Evolutionary conservation across 2,329 filamentous ascomycete genomes (phyloP).

Genomic region (Pseudovirgaria hyperparasitica): DNA sequence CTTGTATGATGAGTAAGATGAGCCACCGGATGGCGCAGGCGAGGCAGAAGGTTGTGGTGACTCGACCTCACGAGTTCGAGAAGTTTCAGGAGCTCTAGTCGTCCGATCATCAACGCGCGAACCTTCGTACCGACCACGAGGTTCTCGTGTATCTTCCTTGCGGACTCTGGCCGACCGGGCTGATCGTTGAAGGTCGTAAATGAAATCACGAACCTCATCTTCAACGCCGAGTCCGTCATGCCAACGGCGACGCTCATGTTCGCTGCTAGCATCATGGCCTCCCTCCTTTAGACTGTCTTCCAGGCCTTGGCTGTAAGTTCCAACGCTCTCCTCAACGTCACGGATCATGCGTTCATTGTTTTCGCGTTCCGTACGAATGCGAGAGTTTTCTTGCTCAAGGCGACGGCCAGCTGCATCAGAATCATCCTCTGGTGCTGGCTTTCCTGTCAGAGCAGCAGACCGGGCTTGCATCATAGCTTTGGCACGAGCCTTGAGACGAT

Average conservation of each 20-base stretch:
- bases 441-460: conserved; percentile 81
- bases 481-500: conserved; percentile 85
- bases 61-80: conserved; percentile 28
- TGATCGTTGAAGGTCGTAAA: conserved; percentile 84
- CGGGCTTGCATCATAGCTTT: conserved; percentile 99
- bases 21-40: conserved; percentile 41
- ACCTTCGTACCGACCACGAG: conserved; percentile 22
- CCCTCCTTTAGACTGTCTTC: conserved; percentile 82
- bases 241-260: conserved; percentile 89
- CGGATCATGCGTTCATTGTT: conserved; percentile 93
- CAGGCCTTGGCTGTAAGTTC: conserved; percentile 71
- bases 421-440: conserved; percentile 58
- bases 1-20: conserved; percentile 70
- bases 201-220: conserved; percentile 94
- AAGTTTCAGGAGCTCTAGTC: conserved; percentile 13
- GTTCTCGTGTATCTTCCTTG: conserved; percentile 50
- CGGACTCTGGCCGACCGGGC: conserved; percentile 64
- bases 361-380: conserved; percentile 72
- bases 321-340: conserved; percentile 92
- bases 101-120: conserved; percentile 27
- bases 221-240: conserved; percentile 93
- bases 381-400: conserved; percentile 76
- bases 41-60: conserved; percentile 44
- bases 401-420: conserved; percentile 70
- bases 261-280: conserved; percentile 58